phyloP scores from a whole-genome alignment of 805 yeast species.

The Candida boleticola region DNA sequence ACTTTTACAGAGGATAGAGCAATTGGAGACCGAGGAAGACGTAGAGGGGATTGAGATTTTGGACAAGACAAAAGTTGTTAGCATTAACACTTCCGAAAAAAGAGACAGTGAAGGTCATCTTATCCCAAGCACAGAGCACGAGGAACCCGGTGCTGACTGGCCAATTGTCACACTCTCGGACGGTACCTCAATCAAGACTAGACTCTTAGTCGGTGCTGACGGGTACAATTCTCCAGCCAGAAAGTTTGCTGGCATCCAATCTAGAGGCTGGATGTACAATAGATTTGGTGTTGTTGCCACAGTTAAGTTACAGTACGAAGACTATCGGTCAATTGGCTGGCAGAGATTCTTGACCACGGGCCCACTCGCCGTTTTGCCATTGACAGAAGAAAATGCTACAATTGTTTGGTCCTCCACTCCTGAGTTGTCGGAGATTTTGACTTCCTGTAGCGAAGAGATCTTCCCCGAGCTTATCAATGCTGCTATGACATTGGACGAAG shows the following conservation, averaged over 20 bases:
- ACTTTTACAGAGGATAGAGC: conserved; percentile 48
- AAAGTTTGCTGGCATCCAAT: conserved; percentile 71
- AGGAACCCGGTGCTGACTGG: conserved; percentile 48
- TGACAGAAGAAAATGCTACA: conserved; percentile 84
- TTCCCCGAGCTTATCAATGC: conserved; percentile 80
- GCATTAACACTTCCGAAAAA: conserved; percentile 33
- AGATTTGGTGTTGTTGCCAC: conserved; percentile 94
- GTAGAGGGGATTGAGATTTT: conserved; percentile 34
- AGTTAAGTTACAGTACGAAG: conserved; percentile 68
- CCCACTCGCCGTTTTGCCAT: conserved; percentile 87
- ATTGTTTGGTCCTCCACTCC: conserved; percentile 92
- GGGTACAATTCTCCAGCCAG: conserved; percentile 95
- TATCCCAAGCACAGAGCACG: conserved; percentile 9
- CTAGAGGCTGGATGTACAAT: conserved; percentile 90
- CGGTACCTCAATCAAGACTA: conserved; percentile 62
- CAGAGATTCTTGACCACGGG: conserved; percentile 91
- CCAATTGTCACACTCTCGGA: conserved; percentile 68
- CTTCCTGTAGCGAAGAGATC: conserved; percentile 55
- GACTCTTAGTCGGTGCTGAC: conserved; percentile 91
- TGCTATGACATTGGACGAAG: conserved; percentile 74
- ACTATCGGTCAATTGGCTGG: conserved; percentile 77
- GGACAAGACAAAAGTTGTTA: conserved; percentile 67
- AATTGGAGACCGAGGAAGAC: conserved; percentile 19
- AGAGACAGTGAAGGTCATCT: conserved; percentile 11
- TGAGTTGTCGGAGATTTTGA: conserved; percentile 62